Conservation (phyloP, 1,284 basidiomycete species). For the Puccinia horiana region DNA sequence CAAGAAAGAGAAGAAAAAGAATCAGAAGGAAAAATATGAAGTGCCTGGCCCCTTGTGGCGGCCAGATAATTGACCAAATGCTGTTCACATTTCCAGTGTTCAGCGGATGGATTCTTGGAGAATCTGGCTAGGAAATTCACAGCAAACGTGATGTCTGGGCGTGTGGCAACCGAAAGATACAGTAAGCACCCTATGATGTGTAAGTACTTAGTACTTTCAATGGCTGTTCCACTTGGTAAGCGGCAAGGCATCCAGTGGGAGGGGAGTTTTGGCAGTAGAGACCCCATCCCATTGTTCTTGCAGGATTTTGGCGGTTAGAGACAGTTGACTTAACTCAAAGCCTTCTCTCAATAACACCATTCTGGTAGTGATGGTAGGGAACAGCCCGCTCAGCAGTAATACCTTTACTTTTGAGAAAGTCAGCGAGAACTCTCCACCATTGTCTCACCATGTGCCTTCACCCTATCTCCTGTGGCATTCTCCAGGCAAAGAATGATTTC, state of each 20-base stretch:
- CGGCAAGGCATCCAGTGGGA: background rate
- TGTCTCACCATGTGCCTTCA: background rate
- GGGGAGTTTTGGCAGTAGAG: background rate
- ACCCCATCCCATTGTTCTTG: background rate
- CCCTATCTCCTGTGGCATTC: background rate
- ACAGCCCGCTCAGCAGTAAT: background rate
- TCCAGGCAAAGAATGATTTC: background rate
- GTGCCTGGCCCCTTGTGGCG: background rate
- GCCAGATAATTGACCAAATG: constrained; percentile 10
- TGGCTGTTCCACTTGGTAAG: too few relatives aligned
- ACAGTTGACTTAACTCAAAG: background rate
- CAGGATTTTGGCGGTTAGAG: background rate
- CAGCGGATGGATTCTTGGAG: background rate
- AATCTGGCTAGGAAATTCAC: constrained; percentile 22
- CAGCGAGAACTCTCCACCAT: background rate
- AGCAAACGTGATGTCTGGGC: background rate
- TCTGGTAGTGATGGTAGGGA: background rate
- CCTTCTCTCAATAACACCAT: background rate
- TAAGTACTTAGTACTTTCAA: background rate
- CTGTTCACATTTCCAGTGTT: background rate
- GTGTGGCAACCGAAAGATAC: background rate
- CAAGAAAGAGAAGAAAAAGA: background rate
- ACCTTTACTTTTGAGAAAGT: background rate
- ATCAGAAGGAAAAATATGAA: background rate
- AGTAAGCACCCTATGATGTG: background rate